Evolutionary conservation across 306 rosid genomes (phyloP).

Genomic region (Cicer arietinum): DNA sequence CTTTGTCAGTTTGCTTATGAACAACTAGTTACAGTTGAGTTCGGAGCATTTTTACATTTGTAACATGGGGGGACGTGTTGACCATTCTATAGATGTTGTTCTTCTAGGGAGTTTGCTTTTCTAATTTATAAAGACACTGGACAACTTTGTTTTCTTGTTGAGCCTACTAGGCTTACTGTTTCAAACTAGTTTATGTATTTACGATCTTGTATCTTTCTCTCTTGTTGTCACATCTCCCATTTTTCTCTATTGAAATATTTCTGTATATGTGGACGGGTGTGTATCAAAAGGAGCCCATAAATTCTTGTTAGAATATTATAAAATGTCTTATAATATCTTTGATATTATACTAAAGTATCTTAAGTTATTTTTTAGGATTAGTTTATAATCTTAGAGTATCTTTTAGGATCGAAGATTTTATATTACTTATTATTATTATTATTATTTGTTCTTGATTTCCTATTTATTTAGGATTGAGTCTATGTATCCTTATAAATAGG

Average conservation of each 20-base stretch:
- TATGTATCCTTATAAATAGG: too few species aligned
- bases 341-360: too few species aligned
- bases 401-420: too few species aligned
- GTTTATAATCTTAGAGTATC: too few species aligned
- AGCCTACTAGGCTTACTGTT: background rate
- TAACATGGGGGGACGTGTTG: background rate
- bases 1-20: constrained; percentile 3
- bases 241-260: constrained; percentile 17
- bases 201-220: constrained; percentile 12
- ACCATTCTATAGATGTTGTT: constrained; percentile 2
- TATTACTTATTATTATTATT: too few species aligned
- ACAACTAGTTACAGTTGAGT: constrained; percentile 12
- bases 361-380: too few species aligned
- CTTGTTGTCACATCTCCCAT: background rate
- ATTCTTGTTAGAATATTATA: too few species aligned
- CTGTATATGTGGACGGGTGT: background rate
- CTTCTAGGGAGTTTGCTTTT: background rate
- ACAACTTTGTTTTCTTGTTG: background rate
- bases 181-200: constrained; percentile 2
- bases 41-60: background rate
- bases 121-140: background rate
- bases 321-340: too few species aligned
- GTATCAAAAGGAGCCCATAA: background rate
- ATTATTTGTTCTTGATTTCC: too few species aligned
- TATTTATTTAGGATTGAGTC: too few species aligned